These are phyloP conservation scores for Phlyctochytrium bullatum DNA, from an alignment of 192 early-diverging fungal species.

Conservation along the genomic window DNA sequence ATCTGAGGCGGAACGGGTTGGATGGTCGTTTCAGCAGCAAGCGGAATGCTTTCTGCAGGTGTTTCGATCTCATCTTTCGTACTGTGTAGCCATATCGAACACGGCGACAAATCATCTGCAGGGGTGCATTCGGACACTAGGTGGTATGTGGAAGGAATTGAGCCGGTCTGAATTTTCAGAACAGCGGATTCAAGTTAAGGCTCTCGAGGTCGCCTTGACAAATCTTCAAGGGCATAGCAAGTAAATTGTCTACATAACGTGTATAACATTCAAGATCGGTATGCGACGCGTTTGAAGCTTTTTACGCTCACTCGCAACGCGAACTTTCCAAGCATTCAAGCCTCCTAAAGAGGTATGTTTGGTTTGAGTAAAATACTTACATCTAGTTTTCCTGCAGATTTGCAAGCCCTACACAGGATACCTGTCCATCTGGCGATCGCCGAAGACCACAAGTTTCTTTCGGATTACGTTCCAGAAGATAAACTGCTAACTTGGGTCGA, in stretches of 20 bases:
- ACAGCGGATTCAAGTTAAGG: constrained; percentile 34
- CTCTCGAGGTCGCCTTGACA: constrained; percentile 29
- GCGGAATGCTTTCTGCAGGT: constrained; percentile 10
- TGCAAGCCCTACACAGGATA: constrained; percentile 40
- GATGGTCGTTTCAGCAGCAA: not conserved
- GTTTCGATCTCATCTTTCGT: constrained; percentile 24
- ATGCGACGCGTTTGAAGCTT: constrained; percentile 26
- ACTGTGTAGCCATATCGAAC: not conserved
- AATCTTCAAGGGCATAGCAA: constrained; percentile 33
- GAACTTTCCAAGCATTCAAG: constrained; percentile 36
- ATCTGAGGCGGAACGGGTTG: not conserved
- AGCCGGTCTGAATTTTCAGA: constrained; percentile 21
- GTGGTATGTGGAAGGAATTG: not conserved
- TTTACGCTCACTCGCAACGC: constrained; percentile 35
- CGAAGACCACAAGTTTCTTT: constrained; percentile 26
- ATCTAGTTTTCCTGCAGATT: constrained; percentile 39
- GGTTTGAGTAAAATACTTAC: constrained; percentile 1
- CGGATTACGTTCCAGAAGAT: constrained; percentile 43
- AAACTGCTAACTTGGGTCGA: constrained; percentile 42
- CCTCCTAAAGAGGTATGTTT: constrained; percentile 34
- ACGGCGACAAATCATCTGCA: not conserved
- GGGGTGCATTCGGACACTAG: not conserved
- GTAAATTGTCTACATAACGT: too few relatives aligned
- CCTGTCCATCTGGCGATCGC: constrained; percentile 40
- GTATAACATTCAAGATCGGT: too few relatives aligned